Evolutionary conservation across 2,329 filamentous ascomycete species (phyloP).

Genomic region (Hypoxylon rubiginosum): DNA sequence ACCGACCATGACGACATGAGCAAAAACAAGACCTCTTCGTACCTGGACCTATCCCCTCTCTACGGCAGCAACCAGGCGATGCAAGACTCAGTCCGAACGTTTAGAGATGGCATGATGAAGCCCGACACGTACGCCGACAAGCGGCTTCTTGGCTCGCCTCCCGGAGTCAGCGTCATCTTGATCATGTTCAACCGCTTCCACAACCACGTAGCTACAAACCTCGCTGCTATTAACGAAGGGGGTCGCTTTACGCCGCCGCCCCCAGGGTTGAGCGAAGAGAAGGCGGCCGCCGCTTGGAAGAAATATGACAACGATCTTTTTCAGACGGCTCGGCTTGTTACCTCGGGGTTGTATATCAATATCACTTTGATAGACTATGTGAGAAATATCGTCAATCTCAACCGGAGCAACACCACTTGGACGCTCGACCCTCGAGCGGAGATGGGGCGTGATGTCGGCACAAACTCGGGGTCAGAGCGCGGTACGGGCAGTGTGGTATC

Average conservation of each 20-base stretch:
- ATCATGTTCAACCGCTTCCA: constrained; percentile 90
- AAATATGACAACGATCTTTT: constrained; percentile 84
- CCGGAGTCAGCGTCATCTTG: constrained; percentile 77
- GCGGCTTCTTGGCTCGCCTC: constrained; percentile 77
- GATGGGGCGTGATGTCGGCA: constrained; percentile 69
- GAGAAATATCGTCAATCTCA: constrained; percentile 80
- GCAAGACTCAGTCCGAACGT: constrained; percentile 75
- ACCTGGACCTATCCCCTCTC: constrained; percentile 77
- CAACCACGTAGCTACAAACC: constrained; percentile 84
- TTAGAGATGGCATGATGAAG: constrained; percentile 78
- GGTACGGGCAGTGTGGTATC: constrained; percentile 87
- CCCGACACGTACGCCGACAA: constrained; percentile 79
- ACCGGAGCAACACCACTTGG: constrained; percentile 81
- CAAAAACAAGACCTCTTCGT: constrained; percentile 72
- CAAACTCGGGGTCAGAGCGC: constrained; percentile 70
- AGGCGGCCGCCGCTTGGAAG: constrained; percentile 67
- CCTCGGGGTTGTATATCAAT: constrained; percentile 81
- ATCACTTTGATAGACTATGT: constrained; percentile 85
- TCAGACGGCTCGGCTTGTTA: constrained; percentile 82
- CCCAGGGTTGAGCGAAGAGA: constrained; percentile 62
- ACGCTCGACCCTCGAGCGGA: constrained; percentile 82
- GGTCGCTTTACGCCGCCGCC: constrained; percentile 79
- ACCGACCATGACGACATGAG: constrained; percentile 73
- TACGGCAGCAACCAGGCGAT: constrained; percentile 77
- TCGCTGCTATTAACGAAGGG: constrained; percentile 88